phyloP scores from a whole-genome alignment of 1,284 basidiomycete species.

The Somion occarium region DNA sequence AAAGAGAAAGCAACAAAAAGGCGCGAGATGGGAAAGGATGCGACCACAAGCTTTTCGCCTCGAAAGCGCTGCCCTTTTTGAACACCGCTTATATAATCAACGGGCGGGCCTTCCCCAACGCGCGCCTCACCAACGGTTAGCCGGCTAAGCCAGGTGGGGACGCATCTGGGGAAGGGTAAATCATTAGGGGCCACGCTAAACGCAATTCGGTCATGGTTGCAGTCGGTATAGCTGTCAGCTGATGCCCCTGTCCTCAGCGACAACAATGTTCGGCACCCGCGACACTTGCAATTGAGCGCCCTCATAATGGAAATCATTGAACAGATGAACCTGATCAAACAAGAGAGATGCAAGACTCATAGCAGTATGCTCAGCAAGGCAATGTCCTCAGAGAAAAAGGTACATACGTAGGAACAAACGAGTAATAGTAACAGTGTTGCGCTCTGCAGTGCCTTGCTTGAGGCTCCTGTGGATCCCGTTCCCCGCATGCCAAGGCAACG shows the following conservation, averaged over 20 bases:
- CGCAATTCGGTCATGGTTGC: not conserved
- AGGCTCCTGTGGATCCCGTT: no score
- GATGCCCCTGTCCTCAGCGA: not conserved
- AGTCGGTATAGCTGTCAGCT: not conserved
- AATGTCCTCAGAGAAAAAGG: no score
- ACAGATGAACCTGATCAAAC: no score
- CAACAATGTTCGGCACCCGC: no score
- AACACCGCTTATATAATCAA: constrained; percentile 16
- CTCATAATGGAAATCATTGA: no score
- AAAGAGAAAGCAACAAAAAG: constrained; percentile 11
- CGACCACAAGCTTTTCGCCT: not conserved
- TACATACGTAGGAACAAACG: no score
- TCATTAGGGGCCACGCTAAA: not conserved
- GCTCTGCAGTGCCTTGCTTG: no score
- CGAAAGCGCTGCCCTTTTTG: constrained; percentile 11
- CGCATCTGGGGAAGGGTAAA: constrained; percentile 1
- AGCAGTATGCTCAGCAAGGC: no score
- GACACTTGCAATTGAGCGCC: not conserved
- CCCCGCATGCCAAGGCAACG: no score
- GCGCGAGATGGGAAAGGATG: constrained; percentile 10
- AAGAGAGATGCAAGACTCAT: no score
- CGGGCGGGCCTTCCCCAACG: constrained; percentile 1
- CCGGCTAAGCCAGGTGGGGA: not conserved
- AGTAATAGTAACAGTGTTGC: no score
- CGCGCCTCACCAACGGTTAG: not conserved